These are phyloP conservation scores for Nyctanthes arbortristis DNA, from an alignment of 257 asterid genomes.

Conservation along the genomic window DNA sequence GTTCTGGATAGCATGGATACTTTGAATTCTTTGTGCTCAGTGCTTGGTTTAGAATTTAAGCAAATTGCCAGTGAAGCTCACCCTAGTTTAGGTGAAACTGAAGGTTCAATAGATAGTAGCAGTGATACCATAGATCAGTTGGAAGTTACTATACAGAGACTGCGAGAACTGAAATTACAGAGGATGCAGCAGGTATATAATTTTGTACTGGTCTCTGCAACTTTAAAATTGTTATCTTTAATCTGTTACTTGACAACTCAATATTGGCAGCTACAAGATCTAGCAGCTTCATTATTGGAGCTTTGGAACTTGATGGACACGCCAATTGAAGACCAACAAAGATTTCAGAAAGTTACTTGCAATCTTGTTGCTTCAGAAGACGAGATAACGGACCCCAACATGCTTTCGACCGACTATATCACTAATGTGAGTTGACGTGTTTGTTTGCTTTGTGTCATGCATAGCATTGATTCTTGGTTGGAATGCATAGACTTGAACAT, in stretches of 20 bases:
- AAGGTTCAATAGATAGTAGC: slow-evolving; percentile 64
- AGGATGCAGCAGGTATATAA: slow-evolving; percentile 81
- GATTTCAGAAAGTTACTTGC: slow-evolving; percentile 81
- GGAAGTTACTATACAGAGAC: slow-evolving; percentile 58
- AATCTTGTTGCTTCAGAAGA: slow-evolving; percentile 91
- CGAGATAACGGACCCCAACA: slow-evolving; percentile 81
- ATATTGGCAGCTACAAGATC: slow-evolving; percentile 74
- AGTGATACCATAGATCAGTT: slow-evolving; percentile 66
- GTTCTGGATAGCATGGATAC: slow-evolving; percentile 63
- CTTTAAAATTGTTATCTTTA: background rate
- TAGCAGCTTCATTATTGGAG: slow-evolving; percentile 87
- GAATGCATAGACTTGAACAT: slow-evolving; percentile 18
- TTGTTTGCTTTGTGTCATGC: background rate
- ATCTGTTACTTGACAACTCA: slow-evolving; percentile 16
- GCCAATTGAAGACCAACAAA: slow-evolving; percentile 85
- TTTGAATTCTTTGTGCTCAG: slow-evolving; percentile 74
- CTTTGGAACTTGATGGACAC: slow-evolving; percentile 99
- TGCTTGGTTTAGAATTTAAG: slow-evolving; percentile 87
- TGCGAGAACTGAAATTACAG: slow-evolving; percentile 69
- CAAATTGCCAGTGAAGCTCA: slow-evolving; percentile 71
- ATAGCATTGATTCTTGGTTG: background rate
- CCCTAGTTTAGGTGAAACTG: slow-evolving; percentile 78
- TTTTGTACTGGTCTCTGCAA: slow-evolving; percentile 2
- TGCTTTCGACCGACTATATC: slow-evolving; percentile 72
- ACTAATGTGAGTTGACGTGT: slow-evolving; percentile 51